Percentiles rank a stretch among this genome's conserved stretches.
phyloP scores from a whole-genome alignment of 2,329 filamentous ascomycete genomes.

The Lasiodiplodia theobromae region DNA sequence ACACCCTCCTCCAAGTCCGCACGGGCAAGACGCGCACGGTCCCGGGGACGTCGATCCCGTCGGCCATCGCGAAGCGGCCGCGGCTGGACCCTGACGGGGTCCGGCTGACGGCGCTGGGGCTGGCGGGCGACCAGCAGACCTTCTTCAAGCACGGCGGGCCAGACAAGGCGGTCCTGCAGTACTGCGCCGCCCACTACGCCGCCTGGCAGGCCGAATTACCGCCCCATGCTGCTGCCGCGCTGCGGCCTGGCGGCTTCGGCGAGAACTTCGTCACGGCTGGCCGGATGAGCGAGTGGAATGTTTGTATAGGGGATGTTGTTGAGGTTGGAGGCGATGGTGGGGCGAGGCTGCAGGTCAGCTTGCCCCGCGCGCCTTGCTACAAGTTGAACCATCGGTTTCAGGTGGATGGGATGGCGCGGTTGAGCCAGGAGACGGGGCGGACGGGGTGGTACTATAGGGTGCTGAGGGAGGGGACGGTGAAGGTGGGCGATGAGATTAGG shows the following conservation, averaged over 20 bases:
- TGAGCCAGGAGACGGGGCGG: slow-evolving; percentile 63
- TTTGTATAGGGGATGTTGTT: slow-evolving; percentile 70
- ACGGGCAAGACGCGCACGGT: slow-evolving; percentile 63
- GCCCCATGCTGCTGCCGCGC: slow-evolving; percentile 34
- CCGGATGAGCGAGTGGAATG: slow-evolving; percentile 66
- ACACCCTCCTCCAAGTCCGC: slow-evolving; percentile 64
- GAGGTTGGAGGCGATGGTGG: slow-evolving; percentile 51
- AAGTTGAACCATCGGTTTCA: slow-evolving; percentile 74
- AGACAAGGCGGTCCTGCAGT: slow-evolving; percentile 70
- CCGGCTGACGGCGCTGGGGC: slow-evolving; percentile 52
- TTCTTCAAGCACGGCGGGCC: slow-evolving; percentile 66
- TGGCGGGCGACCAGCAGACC: slow-evolving; percentile 68
- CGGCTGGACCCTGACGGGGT: slow-evolving; percentile 33
- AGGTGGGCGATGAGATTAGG: slow-evolving; percentile 63
- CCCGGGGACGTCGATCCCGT: slow-evolving; percentile 58
- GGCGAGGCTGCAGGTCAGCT: slow-evolving; percentile 64
- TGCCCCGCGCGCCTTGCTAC: slow-evolving; percentile 71
- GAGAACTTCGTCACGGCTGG: slow-evolving; percentile 67
- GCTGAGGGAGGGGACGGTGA: slow-evolving; percentile 61
- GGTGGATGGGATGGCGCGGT: slow-evolving; percentile 66
- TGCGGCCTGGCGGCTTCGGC: slow-evolving; percentile 65
- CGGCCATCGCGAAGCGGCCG: slow-evolving; percentile 64
- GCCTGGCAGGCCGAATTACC: slow-evolving; percentile 64
- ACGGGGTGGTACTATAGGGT: slow-evolving; percentile 74
- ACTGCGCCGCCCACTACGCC: slow-evolving; percentile 66